Evolutionary conservation across 176 grass and related monocot species (phyloP), one percentile per base, ranked within the genome.

Genomic region (Raddia distichophylla): DNA sequence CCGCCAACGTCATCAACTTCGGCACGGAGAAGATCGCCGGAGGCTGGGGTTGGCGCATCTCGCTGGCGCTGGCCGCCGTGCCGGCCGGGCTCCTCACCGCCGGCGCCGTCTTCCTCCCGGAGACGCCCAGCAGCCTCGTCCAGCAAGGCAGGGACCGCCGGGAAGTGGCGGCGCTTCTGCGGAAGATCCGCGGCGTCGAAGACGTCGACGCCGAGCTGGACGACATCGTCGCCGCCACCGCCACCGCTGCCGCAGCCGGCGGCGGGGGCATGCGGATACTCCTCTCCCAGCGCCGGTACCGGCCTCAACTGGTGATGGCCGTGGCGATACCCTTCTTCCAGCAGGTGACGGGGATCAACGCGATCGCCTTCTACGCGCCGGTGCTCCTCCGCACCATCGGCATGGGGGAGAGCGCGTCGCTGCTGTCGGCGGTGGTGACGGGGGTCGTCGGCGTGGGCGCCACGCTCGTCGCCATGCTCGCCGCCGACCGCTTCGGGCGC

Each of bases 341-440:
- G 44, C 83, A 92, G 59, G 15, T 79, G 52, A 80, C 86, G 8
- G 90, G 90, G 45, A 86, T 92, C 60, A 86, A 83, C 10, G 61
- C 82, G 2, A 89, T 89, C 17, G 75, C 79, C n/a, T 89, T 92
- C 80, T 92, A 92, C 72, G 76, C 90, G 14, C 90, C 90, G 50
- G 58, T 86, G 18, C 78, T 92, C 44, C 78, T 89, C 33, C 69
- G 67, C 17, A 83, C 44, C 3, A 86, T 86, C 14, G 83, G 90
- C 35, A 49, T 90, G 40, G 74, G 51, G 5, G 88, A 90, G 67
- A 83, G 83, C 66, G 64, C 83, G 50, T 74, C 88, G 45, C 67
- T 90, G 5, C 46, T 86, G 8, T 83, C 74, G 11, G 72, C 80
- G 0, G 80, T 77, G 6, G 47, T 89, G 27, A 62, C 52, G 83